These are phyloP conservation scores for Taxillus chinensis DNA, from an alignment of 164 flowering plant species.

Conservation along the genomic window DNA sequence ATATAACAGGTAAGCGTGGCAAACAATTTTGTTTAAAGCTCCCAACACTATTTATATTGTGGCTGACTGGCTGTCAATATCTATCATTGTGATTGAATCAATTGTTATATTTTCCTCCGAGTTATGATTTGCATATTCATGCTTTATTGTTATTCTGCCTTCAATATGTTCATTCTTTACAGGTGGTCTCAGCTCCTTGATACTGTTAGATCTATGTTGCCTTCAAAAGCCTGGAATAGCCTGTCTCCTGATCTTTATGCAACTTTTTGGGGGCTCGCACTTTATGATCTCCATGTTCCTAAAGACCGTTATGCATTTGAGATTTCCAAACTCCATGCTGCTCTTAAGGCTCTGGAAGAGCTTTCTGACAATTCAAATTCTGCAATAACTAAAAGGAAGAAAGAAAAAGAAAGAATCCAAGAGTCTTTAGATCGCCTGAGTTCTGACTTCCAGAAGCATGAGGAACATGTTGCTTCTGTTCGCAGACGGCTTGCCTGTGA, in stretches of 20 bases:
- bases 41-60: too few species aligned
- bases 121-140: too few species aligned
- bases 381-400: constrained; percentile 88
- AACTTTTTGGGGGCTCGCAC: constrained; percentile 97
- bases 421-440: constrained; percentile 89
- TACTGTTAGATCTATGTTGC: constrained; percentile 73
- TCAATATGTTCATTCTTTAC: background rate
- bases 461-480: constrained; percentile 86
- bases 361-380: constrained; percentile 91
- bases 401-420: constrained; percentile 95
- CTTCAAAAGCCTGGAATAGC: constrained; percentile 97
- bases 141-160: too few species aligned
- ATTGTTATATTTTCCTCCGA: too few species aligned
- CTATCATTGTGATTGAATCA: too few species aligned
- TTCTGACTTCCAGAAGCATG: constrained; percentile 71
- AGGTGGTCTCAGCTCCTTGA: constrained; percentile 95
- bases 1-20: too few species aligned
- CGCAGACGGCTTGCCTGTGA: constrained; percentile 73
- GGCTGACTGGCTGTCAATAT: too few species aligned
- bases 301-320: constrained; percentile 81
- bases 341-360: constrained; percentile 92
- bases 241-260: constrained; percentile 97
- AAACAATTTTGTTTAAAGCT: too few species aligned
- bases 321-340: constrained; percentile 78
- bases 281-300: constrained; percentile 96